Conservation (phyloP, 140 eudicot species). For the Flaveria floridana region DNA sequence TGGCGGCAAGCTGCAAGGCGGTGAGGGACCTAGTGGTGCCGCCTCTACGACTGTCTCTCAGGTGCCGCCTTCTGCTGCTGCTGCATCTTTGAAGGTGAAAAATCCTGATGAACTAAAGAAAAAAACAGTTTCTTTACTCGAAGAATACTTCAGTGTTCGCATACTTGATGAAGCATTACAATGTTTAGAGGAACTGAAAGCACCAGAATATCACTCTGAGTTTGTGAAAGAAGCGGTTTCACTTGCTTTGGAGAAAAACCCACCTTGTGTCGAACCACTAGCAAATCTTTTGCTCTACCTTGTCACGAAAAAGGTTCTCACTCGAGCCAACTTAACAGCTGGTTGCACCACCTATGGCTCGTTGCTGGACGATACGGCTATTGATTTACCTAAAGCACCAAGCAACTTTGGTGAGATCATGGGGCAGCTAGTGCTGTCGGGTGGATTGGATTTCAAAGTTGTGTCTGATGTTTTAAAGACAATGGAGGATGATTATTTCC, state of each 20-base stretch:
- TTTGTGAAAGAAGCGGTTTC: conserved; percentile 75
- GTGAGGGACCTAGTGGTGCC: conserved; percentile 40
- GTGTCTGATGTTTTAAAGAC: conserved; percentile 64
- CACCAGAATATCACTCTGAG: conserved; percentile 72
- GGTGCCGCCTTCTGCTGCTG: conserved; percentile 25
- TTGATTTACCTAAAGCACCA: conserved; percentile 93
- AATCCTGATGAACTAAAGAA: conserved; percentile 55
- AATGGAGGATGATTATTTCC: conserved; percentile 65
- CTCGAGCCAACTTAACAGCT: conserved; percentile 43
- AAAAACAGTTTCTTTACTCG: conserved; percentile 67
- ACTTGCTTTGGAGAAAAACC: conserved; percentile 72
- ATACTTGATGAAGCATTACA: conserved; percentile 83
- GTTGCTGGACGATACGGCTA: conserved; percentile 73
- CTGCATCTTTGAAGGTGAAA: conserved; percentile 32
- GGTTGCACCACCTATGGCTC: conserved; percentile 68
- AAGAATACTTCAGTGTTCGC: conserved; percentile 75
- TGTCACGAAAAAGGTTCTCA: conserved; percentile 59
- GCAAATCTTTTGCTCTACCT: conserved; percentile 62
- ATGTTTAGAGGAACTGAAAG: conserved; percentile 77
- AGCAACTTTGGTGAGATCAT: conserved; percentile 71
- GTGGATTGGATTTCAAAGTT: conserved; percentile 60
- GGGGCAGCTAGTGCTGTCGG: conserved; percentile 63
- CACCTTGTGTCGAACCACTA: conserved; percentile 75
- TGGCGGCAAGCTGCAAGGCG: conserved; percentile 67
- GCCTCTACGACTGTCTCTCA: conserved; percentile 31